phyloP scores from a whole-genome alignment of 805 yeast species.

The Wickerhamomyces sydowiorum region DNA sequence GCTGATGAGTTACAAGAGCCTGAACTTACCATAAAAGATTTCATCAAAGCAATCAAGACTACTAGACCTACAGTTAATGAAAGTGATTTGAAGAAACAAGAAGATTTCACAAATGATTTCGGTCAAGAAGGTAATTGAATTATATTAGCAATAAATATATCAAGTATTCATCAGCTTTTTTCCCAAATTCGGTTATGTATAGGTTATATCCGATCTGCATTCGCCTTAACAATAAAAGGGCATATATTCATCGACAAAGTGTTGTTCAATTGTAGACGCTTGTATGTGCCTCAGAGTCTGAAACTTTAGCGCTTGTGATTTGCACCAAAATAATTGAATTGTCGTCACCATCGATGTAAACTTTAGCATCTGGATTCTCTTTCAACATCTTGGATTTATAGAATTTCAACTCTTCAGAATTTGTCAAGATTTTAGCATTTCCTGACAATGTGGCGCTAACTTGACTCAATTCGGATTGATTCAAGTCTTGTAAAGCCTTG shows the following conservation, averaged over 20 bases:
- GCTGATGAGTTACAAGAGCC: constrained; percentile 91
- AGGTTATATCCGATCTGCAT: too few relatives aligned
- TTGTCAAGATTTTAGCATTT: constrained; percentile 49
- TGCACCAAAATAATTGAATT: constrained; percentile 62
- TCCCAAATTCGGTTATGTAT: too few relatives aligned
- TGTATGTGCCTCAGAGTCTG: constrained; percentile 62
- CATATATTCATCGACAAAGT: background rate
- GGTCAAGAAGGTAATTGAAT: constrained; percentile 93
- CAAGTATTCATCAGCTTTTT: too few relatives aligned
- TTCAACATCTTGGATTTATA: constrained; percentile 58
- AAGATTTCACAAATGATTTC: constrained; percentile 86
- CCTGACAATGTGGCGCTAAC: constrained; percentile 83
- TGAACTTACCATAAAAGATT: constrained; percentile 82
- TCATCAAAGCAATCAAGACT: constrained; percentile 83
- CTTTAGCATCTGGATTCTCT: constrained; percentile 63
- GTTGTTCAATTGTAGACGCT: constrained; percentile 20
- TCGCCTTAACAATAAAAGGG: too few relatives aligned
- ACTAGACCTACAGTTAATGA: constrained; percentile 94
- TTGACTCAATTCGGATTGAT: constrained; percentile 73
- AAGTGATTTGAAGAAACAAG: constrained; percentile 74
- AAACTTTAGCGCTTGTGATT: constrained; percentile 66
- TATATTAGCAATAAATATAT: background rate
- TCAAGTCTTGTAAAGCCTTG: constrained; percentile 65
- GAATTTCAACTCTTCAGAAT: constrained; percentile 45
- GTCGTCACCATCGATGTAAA: constrained; percentile 59